These are phyloP conservation scores for Cladosporium sp. DNA, from an alignment of 2,329 filamentous ascomycete genomes.

Conservation along the genomic window DNA sequence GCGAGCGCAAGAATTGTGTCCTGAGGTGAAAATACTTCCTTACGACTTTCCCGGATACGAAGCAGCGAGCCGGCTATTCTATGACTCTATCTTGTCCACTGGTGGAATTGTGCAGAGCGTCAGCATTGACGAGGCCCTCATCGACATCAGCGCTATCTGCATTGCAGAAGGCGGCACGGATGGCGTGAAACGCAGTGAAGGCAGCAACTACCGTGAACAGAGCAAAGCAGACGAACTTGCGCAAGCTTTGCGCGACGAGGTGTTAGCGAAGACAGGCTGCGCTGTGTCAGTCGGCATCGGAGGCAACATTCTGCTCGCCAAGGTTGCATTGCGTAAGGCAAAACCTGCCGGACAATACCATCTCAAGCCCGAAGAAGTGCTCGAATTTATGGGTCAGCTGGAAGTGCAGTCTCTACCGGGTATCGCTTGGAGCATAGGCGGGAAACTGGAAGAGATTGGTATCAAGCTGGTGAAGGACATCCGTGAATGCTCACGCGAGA, in stretches of 20 bases:
- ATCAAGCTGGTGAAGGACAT: constrained; percentile 82
- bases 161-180: constrained; percentile 65
- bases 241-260: constrained; percentile 62
- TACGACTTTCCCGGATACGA: constrained; percentile 97
- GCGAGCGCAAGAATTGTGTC: constrained; percentile 76
- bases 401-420: constrained; percentile 82
- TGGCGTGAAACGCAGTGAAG: constrained; percentile 65
- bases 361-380: constrained; percentile 75
- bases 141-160: constrained; percentile 77
- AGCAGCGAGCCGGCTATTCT: constrained; percentile 84
- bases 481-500: constrained; percentile 73
- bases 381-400: constrained; percentile 74
- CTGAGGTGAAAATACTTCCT: constrained; percentile 82
- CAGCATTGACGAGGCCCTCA: constrained; percentile 89
- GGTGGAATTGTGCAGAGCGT: constrained; percentile 91
- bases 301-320: constrained; percentile 84
- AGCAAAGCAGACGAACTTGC: constrained; percentile 74
- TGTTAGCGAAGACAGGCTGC: constrained; percentile 77
- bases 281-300: constrained; percentile 92
- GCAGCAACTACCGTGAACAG: constrained; percentile 74
- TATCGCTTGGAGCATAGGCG: constrained; percentile 85
- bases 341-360: constrained; percentile 94
- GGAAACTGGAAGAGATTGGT: constrained; percentile 84
- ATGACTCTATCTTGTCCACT: constrained; percentile 75
- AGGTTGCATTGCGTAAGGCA: constrained; percentile 83